Evolutionary conservation across 2,329 filamentous ascomycete genomes (phyloP).

Genomic region (Tolypocladium pustulatum): DNA sequence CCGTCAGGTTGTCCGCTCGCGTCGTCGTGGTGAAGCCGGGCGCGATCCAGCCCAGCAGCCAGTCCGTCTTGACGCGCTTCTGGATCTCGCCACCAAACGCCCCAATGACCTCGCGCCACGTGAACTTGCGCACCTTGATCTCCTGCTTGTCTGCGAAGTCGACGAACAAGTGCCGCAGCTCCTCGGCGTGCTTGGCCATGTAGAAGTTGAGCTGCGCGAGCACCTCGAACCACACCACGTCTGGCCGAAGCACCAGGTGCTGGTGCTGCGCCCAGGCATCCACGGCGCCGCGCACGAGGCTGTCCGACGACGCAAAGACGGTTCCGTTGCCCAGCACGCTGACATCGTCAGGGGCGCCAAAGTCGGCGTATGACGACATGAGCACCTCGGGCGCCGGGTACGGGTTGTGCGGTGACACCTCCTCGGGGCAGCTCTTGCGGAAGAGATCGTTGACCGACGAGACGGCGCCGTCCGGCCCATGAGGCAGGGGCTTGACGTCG

Average conservation of each 20-base stretch:
- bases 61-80: constrained; percentile 24
- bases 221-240: constrained; percentile 46
- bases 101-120: constrained; percentile 15
- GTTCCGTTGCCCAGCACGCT: constrained; percentile 6
- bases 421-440: constrained; percentile 21
- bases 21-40: constrained; percentile 32
- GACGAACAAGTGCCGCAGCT: constrained; percentile 34
- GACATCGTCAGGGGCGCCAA: constrained; percentile 5
- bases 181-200: constrained; percentile 35
- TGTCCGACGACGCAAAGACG: constrained; percentile 21
- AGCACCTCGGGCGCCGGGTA: constrained; percentile 14
- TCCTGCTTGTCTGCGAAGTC: constrained; percentile 29
- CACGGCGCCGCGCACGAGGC: constrained; percentile 33
- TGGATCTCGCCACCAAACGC: constrained; percentile 30
- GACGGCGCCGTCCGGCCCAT: constrained; percentile 10
- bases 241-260: constrained; percentile 37
- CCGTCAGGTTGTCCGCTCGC: constrained; percentile 25
- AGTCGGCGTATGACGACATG: constrained; percentile 16
- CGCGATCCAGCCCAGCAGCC: constrained; percentile 30
- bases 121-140: constrained; percentile 18
- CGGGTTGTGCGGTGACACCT: constrained; percentile 10
- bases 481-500: constrained; percentile 16
- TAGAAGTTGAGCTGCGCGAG: constrained; percentile 40
- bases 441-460: constrained; percentile 19
- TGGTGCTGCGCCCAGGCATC: constrained; percentile 39